Evolutionary conservation across 495 filamentous ascomycete genomes (phyloP).

Genomic region (Lasiosphaeria hispida): DNA sequence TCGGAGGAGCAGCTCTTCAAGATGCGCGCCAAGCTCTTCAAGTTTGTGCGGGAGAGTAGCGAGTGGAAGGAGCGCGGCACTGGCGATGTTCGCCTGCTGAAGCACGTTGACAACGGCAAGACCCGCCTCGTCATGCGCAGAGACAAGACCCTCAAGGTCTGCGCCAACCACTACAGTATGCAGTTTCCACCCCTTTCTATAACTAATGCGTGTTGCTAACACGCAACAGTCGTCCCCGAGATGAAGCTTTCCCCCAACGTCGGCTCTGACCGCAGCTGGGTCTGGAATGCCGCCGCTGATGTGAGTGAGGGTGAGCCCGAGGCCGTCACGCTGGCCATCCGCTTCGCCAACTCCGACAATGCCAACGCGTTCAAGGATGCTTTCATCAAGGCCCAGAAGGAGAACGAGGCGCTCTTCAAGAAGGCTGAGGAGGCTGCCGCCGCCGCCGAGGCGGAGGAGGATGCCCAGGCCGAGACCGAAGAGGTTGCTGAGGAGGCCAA

Average conservation of each 20-base stretch:
- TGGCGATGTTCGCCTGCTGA: slow-evolving; percentile 91
- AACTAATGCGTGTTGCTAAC: neutral
- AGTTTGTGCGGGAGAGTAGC: slow-evolving; percentile 82
- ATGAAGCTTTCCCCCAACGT: slow-evolving; percentile 99
- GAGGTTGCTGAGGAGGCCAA: slow-evolving; percentile 29
- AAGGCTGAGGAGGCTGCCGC: slow-evolving; percentile 42
- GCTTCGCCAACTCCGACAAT: slow-evolving; percentile 97
- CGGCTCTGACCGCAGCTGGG: slow-evolving; percentile 96
- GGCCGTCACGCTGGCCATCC: slow-evolving; percentile 92
- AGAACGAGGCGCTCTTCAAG: slow-evolving; percentile 83
- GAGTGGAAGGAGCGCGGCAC: slow-evolving; percentile 99
- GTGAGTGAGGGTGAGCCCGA: slow-evolving; percentile 98
- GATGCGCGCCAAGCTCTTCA: slow-evolving; percentile 99
- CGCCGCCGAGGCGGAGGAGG: slow-evolving; percentile 18
- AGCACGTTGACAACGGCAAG: slow-evolving; percentile 98
- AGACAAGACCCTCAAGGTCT: slow-evolving; percentile 99
- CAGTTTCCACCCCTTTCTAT: slow-evolving; percentile 2
- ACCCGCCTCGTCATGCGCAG: slow-evolving; percentile 96
- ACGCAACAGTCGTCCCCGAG: slow-evolving; percentile 78
- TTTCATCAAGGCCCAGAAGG: slow-evolving; percentile 96
- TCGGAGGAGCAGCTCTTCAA: slow-evolving; percentile 96
- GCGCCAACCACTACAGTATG: slow-evolving; percentile 99
- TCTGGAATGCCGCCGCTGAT: slow-evolving; percentile 97
- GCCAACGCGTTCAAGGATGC: slow-evolving; percentile 97
- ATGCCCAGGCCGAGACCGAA: slow-evolving; percentile 17